Evolutionary conservation across 495 filamentous ascomycete genomes (phyloP).

Genomic region (Penicillium egyptiacum): DNA sequence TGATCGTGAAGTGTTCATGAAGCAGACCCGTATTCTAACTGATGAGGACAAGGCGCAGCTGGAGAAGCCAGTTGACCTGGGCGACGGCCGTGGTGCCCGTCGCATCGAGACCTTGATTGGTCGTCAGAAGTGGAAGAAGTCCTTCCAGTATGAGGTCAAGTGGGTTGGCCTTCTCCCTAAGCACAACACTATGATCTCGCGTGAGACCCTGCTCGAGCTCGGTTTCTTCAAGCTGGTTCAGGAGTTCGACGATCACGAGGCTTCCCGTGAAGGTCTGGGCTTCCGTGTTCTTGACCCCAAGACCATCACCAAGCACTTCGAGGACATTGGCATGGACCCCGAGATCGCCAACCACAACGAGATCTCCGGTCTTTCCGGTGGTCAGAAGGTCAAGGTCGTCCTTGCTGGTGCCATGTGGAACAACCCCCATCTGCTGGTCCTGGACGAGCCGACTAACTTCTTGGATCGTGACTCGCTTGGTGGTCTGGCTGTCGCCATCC

Average conservation of each 20-base stretch:
- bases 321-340: conserved; percentile 92
- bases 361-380: conserved; percentile 94
- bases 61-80: conserved; percentile 80
- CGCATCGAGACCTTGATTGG: conserved; percentile 88
- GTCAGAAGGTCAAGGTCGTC: conserved; percentile 99
- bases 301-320: conserved; percentile 95
- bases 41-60: conserved; percentile 84
- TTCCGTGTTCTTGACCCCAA: conserved; percentile 90
- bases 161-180: conserved; percentile 88
- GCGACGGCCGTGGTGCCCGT: conserved; percentile 73
- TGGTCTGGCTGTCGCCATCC: conserved; percentile 91
- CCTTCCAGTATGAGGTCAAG: conserved; percentile 98
- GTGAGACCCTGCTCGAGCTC: conserved; percentile 81
- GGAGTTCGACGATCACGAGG: conserved; percentile 98
- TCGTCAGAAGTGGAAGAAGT: conserved; percentile 98
- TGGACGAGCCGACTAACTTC: conserved; percentile 99
- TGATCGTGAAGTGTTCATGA: conserved; percentile 94
- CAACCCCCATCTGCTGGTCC: conserved; percentile 94
- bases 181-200: conserved; percentile 86
- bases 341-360: conserved; percentile 99
- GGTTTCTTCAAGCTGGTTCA: conserved; percentile 93
- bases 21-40: conserved; percentile 91
- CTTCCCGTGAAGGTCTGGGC: conserved; percentile 93
- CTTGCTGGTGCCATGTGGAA: conserved; percentile 99
- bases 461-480: conserved; percentile 96